Conservation (phyloP, 306 rosid species). For the Ochetophila trinervis region DNA sequence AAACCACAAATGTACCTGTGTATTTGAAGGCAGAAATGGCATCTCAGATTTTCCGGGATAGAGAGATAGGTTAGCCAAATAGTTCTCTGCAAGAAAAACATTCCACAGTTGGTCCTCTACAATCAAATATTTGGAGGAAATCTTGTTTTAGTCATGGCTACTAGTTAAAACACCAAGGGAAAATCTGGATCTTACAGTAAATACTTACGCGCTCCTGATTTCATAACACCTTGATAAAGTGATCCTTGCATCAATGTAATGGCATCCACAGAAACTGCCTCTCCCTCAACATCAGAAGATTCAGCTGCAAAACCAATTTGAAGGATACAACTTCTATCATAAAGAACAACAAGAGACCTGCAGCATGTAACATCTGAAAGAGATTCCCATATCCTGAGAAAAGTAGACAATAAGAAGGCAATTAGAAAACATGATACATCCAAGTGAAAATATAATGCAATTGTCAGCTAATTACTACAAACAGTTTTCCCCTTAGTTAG, state of each 20-base stretch:
- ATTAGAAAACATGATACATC: conserved; percentile 9
- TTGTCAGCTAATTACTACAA: conserved; percentile 5
- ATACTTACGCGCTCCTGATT: conserved; percentile 83
- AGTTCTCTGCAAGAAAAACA: conserved; percentile 61
- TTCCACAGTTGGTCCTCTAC: conserved; percentile 9
- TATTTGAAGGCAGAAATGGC: conserved; percentile 85
- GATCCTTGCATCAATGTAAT: conserved; percentile 69
- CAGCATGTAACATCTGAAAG: conserved; percentile 66
- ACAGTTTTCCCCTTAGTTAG: conserved; percentile 1
- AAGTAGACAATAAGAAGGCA: conserved; percentile 28
- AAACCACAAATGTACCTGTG: conserved; percentile 55
- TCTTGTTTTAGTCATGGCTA: conserved; percentile 15
- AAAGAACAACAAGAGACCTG: conserved; percentile 69
- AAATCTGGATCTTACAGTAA: conserved; percentile 7
- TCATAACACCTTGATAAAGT: conserved; percentile 59
- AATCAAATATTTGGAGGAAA: conserved; percentile 4
- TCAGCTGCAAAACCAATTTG: conserved; percentile 77
- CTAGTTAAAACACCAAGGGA: conserved; percentile 16
- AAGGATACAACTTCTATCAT: conserved; percentile 59
- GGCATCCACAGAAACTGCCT: conserved; percentile 59
- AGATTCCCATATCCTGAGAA: conserved; percentile 82
- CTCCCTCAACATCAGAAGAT: conserved; percentile 43
- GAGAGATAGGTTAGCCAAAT: conserved; percentile 84
- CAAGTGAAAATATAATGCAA: conserved; percentile 11
- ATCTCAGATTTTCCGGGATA: conserved; percentile 93